phyloP scores from a whole-genome alignment of 23 red algal species.

The Cyanidiococcus yangmingshanensis region DNA sequence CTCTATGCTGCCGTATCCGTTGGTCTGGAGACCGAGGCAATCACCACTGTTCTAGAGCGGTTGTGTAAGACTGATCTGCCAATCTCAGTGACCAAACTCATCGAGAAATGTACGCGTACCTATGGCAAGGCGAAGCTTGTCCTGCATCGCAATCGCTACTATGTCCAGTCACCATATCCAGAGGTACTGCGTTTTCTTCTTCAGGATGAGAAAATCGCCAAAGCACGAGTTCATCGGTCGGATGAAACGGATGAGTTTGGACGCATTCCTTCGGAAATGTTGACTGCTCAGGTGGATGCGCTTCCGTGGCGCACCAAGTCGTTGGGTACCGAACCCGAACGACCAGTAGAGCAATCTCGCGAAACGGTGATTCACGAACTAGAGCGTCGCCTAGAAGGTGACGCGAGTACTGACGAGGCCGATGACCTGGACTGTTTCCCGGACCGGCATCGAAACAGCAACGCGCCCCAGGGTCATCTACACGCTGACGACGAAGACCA shows the following conservation, averaged over 20 bases:
- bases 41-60: constrained; percentile 57
- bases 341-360: background rate
- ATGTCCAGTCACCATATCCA: constrained; percentile 61
- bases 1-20: constrained; percentile 89
- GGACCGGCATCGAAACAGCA: background rate
- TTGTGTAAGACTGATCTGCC: constrained; percentile 89
- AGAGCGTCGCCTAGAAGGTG: background rate
- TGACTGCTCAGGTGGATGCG: constrained; percentile 33
- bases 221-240: constrained; percentile 34
- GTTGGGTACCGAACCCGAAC: constrained; percentile 1
- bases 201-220: constrained; percentile 41
- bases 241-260: background rate
- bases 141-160: constrained; percentile 60
- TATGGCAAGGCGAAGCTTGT: constrained; percentile 95
- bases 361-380: background rate
- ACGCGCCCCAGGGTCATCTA: background rate
- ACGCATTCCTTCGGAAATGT: background rate
- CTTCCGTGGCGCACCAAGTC: constrained; percentile 42
- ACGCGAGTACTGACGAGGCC: constrained; percentile 41
- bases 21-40: constrained; percentile 76
- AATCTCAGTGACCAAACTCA: constrained; percentile 41
- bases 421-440: constrained; percentile 24
- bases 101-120: constrained; percentile 73
- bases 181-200: constrained; percentile 51
- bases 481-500: background rate